Percentiles rank a stretch among this genome's conserved stretches.
phyloP scores from a whole-genome alignment of 306 rosid species.

The Abrus precatorius region DNA sequence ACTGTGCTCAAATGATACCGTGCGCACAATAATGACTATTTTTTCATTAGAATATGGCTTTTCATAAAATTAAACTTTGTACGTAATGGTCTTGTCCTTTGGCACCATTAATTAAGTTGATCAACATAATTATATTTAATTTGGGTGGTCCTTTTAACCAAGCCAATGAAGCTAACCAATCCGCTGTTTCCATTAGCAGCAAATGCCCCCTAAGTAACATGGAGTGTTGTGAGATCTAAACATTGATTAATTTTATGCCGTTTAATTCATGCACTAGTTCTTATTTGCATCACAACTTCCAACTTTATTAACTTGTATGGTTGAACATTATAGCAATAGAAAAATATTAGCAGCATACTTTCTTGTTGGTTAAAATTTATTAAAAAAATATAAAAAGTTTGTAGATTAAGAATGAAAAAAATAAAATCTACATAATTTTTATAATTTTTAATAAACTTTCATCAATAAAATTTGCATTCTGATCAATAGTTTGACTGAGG shows the following conservation, averaged over 20 bases:
- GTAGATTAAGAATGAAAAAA: no score
- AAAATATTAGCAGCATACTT: no score
- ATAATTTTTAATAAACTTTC: no score
- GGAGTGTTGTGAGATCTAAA: slow-evolving; percentile 37
- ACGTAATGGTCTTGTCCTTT: not conserved
- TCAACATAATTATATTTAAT: slow-evolving; percentile 4
- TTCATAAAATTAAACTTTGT: not conserved
- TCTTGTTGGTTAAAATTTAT: no score
- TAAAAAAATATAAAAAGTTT: no score
- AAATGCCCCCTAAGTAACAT: not conserved
- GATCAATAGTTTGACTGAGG: not conserved
- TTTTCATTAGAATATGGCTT: slow-evolving; percentile 9
- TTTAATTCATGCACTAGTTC: slow-evolving; percentile 5
- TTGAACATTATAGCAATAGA: no score
- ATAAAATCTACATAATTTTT: no score
- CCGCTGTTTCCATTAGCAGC: slow-evolving; percentile 4
- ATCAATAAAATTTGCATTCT: no score
- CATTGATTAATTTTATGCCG: slow-evolving; percentile 16
- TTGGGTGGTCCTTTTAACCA: slow-evolving; percentile 16
- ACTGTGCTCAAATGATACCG: not conserved
- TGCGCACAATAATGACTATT: not conserved
- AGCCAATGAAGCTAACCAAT: slow-evolving; percentile 10
- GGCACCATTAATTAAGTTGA: not conserved
- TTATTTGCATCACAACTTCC: slow-evolving; percentile 7
- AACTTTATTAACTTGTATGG: not conserved